phyloP scores from a whole-genome alignment of 306 rosid genomes.

The Trifolium dubium region DNA sequence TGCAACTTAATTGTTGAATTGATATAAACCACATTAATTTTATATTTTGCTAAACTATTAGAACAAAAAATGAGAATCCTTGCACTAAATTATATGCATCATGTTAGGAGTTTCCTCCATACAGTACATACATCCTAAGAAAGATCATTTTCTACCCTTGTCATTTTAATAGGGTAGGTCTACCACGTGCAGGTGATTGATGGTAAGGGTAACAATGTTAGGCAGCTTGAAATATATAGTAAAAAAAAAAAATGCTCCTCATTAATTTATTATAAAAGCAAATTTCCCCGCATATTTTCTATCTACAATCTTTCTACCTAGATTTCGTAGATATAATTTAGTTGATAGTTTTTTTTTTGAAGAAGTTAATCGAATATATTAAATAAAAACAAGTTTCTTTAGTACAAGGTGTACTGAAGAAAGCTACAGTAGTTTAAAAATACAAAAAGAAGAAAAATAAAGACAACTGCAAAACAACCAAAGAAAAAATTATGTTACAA shows the following conservation, averaged over 20 bases:
- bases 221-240: slow-evolving; percentile 40
- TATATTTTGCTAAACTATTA: background rate
- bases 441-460: too few species aligned
- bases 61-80: slow-evolving; percentile 15
- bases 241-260: slow-evolving; percentile 25
- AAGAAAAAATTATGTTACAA: too few species aligned
- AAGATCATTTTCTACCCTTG: slow-evolving; percentile 42
- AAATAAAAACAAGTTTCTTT: too few species aligned
- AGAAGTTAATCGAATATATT: too few species aligned
- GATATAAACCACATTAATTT: background rate
- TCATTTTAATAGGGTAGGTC: slow-evolving; percentile 42
- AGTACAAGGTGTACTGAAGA: too few species aligned
- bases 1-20: slow-evolving; percentile 18
- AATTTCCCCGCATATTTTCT: background rate
- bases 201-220: slow-evolving; percentile 31
- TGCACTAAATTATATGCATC: slow-evolving; percentile 50
- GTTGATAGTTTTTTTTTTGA: too few species aligned
- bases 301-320: background rate
- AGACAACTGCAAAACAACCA: too few species aligned
- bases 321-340: too few species aligned
- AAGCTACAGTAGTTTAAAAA: too few species aligned
- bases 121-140: slow-evolving; percentile 29
- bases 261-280: background rate
- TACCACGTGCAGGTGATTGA: slow-evolving; percentile 42
- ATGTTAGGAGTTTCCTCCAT: slow-evolving; percentile 31